phyloP scores from a whole-genome alignment of 1,139 yeast species.

The Barnettozyma hawaiiensis region DNA sequence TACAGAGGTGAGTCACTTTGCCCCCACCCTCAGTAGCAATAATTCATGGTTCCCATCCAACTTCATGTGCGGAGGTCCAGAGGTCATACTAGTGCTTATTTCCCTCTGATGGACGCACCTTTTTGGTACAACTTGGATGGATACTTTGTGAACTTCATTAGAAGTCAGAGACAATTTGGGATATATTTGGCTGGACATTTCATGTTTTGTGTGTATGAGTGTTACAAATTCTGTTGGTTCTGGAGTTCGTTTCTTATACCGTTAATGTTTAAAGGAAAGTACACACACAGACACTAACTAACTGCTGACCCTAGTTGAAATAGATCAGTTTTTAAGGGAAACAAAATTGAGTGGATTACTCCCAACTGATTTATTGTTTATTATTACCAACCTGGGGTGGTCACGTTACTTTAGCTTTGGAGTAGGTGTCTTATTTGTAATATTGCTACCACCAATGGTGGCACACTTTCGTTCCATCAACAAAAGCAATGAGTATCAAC shows the following conservation, averaged over 20 bases:
- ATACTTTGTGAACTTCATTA: not conserved
- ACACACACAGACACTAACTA: not conserved
- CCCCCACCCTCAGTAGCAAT: too few species aligned
- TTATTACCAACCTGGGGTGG: not conserved
- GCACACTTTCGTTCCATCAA: not conserved
- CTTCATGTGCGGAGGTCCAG: not conserved
- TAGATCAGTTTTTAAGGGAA: not conserved
- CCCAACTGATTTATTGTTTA: not conserved
- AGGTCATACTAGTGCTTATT: not conserved
- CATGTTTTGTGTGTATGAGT: not conserved
- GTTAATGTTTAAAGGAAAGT: not conserved
- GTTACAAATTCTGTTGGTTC: not conserved
- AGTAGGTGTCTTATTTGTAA: not conserved
- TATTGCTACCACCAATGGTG: not conserved
- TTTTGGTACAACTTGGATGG: not conserved
- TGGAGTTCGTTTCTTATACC: slow-evolving; percentile 1
- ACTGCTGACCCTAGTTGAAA: not conserved
- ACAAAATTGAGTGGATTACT: not conserved
- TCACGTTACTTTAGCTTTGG: not conserved
- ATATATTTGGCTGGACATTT: not conserved
- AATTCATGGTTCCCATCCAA: not conserved
- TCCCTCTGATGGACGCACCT: not conserved
- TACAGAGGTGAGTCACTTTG: too few species aligned
- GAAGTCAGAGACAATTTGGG: not conserved
- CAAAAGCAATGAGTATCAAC: not conserved